A percentile compares a stretch with the other conserved stretches of the same genome.
Evolutionary conservation across 2,329 filamentous ascomycete species (phyloP).

Genomic region (Cercospora zeae-maydis): DNA sequence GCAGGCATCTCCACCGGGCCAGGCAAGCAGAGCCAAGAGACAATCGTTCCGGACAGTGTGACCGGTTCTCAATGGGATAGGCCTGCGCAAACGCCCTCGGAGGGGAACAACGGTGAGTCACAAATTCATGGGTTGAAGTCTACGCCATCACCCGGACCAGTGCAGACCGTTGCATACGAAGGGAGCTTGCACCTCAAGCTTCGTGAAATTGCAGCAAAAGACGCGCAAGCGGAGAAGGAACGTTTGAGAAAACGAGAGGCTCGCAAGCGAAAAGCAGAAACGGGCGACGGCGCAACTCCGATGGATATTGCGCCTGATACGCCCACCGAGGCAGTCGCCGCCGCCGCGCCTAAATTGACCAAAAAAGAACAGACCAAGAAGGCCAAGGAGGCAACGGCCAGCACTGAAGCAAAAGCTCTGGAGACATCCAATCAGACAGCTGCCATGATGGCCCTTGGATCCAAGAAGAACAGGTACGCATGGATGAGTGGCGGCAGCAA

Average conservation of each 20-base stretch:
- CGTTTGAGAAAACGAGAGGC: slow-evolving; percentile 47
- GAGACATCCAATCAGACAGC: slow-evolving; percentile 80
- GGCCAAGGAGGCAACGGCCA: slow-evolving; percentile 62
- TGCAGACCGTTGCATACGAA: slow-evolving; percentile 44
- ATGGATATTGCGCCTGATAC: slow-evolving; percentile 31
- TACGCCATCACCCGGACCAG: slow-evolving; percentile 36
- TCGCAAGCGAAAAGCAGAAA: slow-evolving; percentile 34
- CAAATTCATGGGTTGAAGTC: slow-evolving; percentile 17
- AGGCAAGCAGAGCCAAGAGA: slow-evolving; percentile 37
- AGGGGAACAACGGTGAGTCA: slow-evolving; percentile 24
- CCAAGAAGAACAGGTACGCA: slow-evolving; percentile 65
- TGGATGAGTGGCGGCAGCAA: slow-evolving; percentile 66
- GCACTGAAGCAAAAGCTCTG: slow-evolving; percentile 45
- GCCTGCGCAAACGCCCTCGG: slow-evolving; percentile 14
- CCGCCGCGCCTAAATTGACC: slow-evolving; percentile 63
- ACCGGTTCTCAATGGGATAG: slow-evolving; percentile 36
- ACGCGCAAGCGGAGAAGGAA: slow-evolving; percentile 69
- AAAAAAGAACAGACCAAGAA: slow-evolving; percentile 85
- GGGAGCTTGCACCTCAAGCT: slow-evolving; percentile 51
- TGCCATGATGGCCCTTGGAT: slow-evolving; percentile 64
- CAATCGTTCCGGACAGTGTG: slow-evolving; percentile 38
- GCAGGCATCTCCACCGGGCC: slow-evolving; percentile 61
- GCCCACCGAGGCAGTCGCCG: slow-evolving; percentile 30
- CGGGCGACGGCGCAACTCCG: slow-evolving; percentile 20
- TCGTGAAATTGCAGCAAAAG: slow-evolving; percentile 60